Evolutionary conservation across 2,329 filamentous ascomycete genomes (phyloP), one percentile per base, ranked within the genome.

Genomic region (Talaromyces sp.): DNA sequence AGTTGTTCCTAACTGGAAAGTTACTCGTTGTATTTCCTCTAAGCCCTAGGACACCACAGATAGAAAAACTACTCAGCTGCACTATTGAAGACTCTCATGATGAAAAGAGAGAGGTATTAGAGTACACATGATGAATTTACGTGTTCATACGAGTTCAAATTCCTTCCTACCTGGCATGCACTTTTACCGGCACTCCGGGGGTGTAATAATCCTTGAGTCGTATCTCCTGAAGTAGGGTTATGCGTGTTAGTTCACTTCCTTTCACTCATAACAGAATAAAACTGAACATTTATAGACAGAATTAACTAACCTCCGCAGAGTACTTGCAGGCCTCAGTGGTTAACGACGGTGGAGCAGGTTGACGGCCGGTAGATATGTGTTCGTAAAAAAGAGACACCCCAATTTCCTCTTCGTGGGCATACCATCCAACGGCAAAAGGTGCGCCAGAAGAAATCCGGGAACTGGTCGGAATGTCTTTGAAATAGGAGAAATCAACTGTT

Each of bases 171-270:
- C 25, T 17, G 25, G 33, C 19, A 52, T 31, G 22, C 17, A 39
- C 19, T 52, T 25, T 52, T 17, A 11, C 39, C 48, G 7, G 35
- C 22, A 48, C 15, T 31, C 36, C 43, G 9, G 37, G 28, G 13
- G 40, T 2, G 3, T 52, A 2, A 15, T 59, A 59, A 22, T 59
- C 53, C 40, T 56, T 56, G 6, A 59, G 53, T 46, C 57, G 31
- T 11, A 59, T 45, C 25, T 59, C 57, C 57, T 59, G 15, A 28
- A 19, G 28, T 19, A 10, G 28, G 25, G 48, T n/a, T 6, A 21
- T 3, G 11, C 15, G n/a, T 2, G 43, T 56, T 11, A 56, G 53
- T 15, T 25, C 11, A 31, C 35, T 15, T 50, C 10, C 8, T 52
- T 25, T 21, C 22, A 8, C 22, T 35, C 46, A 46, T 11, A 35